Evolutionary conservation across 1,284 basidiomycete species (phyloP), one percentile per base, ranked within the genome.

Genomic region (Salmacisia buchloeana): DNA sequence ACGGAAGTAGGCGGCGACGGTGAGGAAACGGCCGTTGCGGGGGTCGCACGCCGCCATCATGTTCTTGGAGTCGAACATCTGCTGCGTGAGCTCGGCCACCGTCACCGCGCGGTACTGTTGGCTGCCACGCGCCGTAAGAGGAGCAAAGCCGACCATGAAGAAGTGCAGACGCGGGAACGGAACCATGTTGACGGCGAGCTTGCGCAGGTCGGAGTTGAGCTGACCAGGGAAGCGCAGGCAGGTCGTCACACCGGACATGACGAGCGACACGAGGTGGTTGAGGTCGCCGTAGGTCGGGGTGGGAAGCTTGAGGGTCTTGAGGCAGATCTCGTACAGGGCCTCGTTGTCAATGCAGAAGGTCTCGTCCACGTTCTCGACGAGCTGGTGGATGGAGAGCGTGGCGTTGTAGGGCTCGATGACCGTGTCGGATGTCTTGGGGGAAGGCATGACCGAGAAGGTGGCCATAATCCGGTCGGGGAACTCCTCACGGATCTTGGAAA

Each of bases 131-230:
- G 94, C 91, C 65, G 94, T 96, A 65, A 97, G 83, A 39, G 94
- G 94, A 66, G 94, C 94, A 75, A 92, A 97, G 70, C 94, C 94
- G 73, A 92, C 92, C 88, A 96, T 91, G 87, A 97, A 97, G 87
- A 97, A 97, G 83, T 97, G 94, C 49, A 97, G 89, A 88, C 94
- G 92, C 66, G 92, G 92, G 91, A 96, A 94, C 61, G 92, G 92
- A 61, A 94, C 84, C 64, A 97, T 85, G 82, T 97, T 97, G 85
- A 94, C 88, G 58, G 87, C 90, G 45, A 97, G 86, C 82, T 97
- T 97, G 67, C 93, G 87, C 61, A 97, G 83, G 80, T 97, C 93
- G 61, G 92, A 92, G 80, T 96, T 96, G 65, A 94, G 84, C 80
- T 94, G 91, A 60, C 94, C 94, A 35, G 93, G 92, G 86, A 96